Evolutionary conservation across 306 rosid genomes (phyloP), one percentile per base, ranked within the genome.

Genomic region (Geum urbanum): DNA sequence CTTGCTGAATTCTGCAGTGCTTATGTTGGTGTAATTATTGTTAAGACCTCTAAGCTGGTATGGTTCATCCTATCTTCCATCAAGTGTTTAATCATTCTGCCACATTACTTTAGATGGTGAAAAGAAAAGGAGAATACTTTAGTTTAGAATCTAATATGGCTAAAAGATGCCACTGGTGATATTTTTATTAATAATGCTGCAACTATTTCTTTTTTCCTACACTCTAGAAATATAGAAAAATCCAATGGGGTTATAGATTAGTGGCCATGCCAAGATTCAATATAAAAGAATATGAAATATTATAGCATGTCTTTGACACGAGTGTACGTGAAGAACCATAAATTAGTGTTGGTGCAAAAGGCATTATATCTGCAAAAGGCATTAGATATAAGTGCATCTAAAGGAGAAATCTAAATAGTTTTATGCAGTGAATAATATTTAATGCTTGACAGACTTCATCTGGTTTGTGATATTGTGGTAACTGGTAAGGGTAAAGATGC

Each of bases 381-480:
- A 50, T 6, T 13, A 67, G 35, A 35, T 68, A 3, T 52, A 37
- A 58, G 40, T 27, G 43, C 4, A n/a, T n/a, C n/a, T n/a, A n/a
- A n/a, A n/a, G 27, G 2, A 24, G n/a, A n/a, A n/a, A n/a, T n/a
- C n/a, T n/a, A n/a, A n/a, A n/a, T n/a, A n/a, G n/a, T 32, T 4
- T 18, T 43, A 12, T 68, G 37, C 62, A 15, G 44, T 69, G 73
- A 15, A 15, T 14, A 32, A 48, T 22, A 24, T 14, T 5, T 47
- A 47, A 44, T 66, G 51, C 41, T 45, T 64, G 69, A 64, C 9
- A n/a, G 67, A 20, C 63, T 52, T 52, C 15, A 22, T 54, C 48
- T 69, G 63, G 63, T 40, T 53, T 40, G 73, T 69, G 63, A 4
- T 14, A 12, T 51, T 51, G 13, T 2, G 48, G 61, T n/a, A n/a